A percentile compares a stretch with the other conserved stretches of the same genome.
Conservation (phyloP, 441 rosid genomes). For the Corymbia calophylla region DNA sequence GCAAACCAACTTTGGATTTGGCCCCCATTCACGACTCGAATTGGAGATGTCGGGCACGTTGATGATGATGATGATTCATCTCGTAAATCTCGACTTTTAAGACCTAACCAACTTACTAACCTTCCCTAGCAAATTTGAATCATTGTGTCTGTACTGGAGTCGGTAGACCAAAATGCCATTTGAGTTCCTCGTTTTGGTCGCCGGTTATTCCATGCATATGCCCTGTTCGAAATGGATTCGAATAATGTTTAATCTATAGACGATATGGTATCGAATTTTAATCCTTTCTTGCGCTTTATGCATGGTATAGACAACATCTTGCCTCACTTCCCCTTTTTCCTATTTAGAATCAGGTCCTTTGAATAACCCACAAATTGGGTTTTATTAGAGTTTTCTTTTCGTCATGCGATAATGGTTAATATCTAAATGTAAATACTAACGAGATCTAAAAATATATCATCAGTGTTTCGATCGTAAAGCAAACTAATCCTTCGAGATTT, state of each 20-base stretch:
- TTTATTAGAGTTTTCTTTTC: not conserved
- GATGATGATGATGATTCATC: not conserved
- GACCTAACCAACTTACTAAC: not conserved
- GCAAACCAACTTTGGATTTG: not conserved
- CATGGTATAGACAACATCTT: not conserved
- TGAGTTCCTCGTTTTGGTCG: not conserved
- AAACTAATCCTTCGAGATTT: not conserved
- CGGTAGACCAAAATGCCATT: too few species aligned
- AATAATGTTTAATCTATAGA: not conserved
- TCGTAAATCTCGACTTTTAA: not conserved
- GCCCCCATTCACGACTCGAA: not conserved
- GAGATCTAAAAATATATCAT: not conserved
- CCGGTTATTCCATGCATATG: not conserved
- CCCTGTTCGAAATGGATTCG: not conserved
- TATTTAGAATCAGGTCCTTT: not conserved
- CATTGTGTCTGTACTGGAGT: not conserved
- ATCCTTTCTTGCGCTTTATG: not conserved
- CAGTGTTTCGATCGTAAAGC: not conserved
- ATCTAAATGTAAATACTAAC: rapidly evolving
- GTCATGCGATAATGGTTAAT: not conserved
- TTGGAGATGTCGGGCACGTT: not conserved
- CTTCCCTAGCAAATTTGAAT: not conserved
- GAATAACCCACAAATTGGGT: not conserved
- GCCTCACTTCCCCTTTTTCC: not conserved
- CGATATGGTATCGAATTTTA: not conserved